These are phyloP conservation scores for Gypsophila paniculata DNA, from an alignment of 179 eudicot species.

Conservation along the genomic window DNA sequence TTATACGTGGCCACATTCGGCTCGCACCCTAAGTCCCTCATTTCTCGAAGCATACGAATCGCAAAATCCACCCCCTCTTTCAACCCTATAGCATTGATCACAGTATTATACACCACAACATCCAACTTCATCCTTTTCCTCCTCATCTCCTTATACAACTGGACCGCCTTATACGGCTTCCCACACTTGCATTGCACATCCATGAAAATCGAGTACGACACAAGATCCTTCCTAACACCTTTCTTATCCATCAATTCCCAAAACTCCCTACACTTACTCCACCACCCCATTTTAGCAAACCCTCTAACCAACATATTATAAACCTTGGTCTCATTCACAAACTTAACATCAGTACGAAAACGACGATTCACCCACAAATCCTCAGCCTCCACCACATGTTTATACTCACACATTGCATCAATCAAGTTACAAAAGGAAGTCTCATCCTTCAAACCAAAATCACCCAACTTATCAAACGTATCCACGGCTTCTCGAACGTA, in stretches of 20 bases:
- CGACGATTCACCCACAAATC: conserved; percentile 47
- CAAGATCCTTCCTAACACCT: conserved; percentile 60
- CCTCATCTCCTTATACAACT: conserved; percentile 81
- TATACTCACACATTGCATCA: conserved; percentile 88
- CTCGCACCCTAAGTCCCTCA: conserved; percentile 62
- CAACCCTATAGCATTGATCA: conserved; percentile 61
- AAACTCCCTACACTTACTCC: conserved; percentile 79
- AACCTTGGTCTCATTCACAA: conserved; percentile 44
- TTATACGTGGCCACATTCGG: conserved; percentile 77
- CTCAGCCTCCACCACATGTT: conserved; percentile 89
- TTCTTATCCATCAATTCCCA: conserved; percentile 87
- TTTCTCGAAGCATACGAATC: conserved; percentile 55
- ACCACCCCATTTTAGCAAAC: conserved; percentile 81
- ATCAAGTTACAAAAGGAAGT: conserved; percentile 61
- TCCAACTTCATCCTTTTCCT: conserved; percentile 68
- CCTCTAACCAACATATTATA: conserved; percentile 85
- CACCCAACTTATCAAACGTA: conserved; percentile 43
- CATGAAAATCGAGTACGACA: conserved; percentile 86
- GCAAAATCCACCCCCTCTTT: conserved; percentile 82
- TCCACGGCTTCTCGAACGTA: conserved; percentile 67
- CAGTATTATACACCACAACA: conserved; percentile 81
- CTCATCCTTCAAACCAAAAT: conserved; percentile 66
- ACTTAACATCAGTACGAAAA: conserved; percentile 17
- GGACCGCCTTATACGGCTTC: conserved; percentile 88
- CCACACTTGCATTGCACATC: conserved; percentile 74